Evolutionary conservation across 139 green algal species (phyloP).

Genomic region (Coelastrella sp.): DNA sequence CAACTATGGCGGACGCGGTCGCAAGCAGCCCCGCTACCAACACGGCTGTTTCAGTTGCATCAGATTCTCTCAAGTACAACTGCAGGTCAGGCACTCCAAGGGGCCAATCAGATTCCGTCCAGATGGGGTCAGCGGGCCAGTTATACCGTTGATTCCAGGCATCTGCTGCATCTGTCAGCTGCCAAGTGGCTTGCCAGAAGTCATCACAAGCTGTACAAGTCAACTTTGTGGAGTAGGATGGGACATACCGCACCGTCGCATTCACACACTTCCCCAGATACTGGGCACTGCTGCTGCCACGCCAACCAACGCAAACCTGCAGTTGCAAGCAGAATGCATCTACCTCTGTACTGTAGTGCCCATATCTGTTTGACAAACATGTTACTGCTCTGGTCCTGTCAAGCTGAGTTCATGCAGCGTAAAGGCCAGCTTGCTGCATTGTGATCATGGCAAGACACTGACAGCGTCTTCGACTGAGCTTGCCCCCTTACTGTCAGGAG

Average conservation of each 20-base stretch:
- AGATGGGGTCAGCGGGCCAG: constrained; percentile 77
- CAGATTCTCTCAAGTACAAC: constrained; percentile 64
- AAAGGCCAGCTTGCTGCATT: no score
- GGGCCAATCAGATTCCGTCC: constrained; percentile 81
- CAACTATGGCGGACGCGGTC: constrained; percentile 18
- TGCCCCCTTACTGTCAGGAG: no score
- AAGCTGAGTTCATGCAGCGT: no score
- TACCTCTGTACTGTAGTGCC: no score
- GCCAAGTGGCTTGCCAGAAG: constrained; percentile 24
- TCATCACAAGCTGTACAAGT: constrained; percentile 51
- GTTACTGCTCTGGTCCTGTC: no score
- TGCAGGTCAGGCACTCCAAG: constrained; percentile 53
- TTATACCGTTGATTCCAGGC: constrained; percentile 56
- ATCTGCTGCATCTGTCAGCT: constrained; percentile 42
- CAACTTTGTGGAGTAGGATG: constrained; percentile 65
- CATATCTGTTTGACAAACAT: no score
- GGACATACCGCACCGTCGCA: constrained; percentile 66
- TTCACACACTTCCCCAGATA: constrained; percentile 61
- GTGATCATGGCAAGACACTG: no score
- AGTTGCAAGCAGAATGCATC: neutral
- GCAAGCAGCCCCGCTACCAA: constrained; percentile 30
- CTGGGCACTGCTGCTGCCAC: constrained; percentile 11
- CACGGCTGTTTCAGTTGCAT: neutral
- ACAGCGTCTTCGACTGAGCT: no score
- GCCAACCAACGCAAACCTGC: constrained; percentile 57